phyloP scores from a whole-genome alignment of 225 moss, liverwort and hornwort species.

The Marchantia polymorpha region DNA sequence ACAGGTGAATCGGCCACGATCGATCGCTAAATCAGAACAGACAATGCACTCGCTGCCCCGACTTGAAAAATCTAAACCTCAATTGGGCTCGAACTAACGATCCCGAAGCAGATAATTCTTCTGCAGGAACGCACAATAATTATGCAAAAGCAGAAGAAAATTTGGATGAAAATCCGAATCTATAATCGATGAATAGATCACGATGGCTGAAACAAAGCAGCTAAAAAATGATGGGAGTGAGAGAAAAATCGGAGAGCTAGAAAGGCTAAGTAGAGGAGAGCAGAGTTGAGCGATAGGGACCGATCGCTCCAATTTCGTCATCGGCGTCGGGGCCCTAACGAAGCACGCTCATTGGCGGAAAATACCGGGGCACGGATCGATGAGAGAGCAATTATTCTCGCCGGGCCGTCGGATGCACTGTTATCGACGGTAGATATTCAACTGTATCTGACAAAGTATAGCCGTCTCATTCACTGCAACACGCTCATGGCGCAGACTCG shows the following conservation, averaged over 20 bases:
- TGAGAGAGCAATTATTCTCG: neutral
- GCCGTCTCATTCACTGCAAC: too few species aligned
- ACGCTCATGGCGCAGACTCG: too few species aligned
- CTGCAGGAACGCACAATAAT: conserved; percentile 13
- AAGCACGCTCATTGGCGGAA: conserved; percentile 40
- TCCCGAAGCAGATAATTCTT: neutral
- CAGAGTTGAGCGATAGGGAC: conserved; percentile 19
- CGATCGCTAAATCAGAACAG: neutral
- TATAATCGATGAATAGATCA: neutral
- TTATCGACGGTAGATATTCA: conserved; percentile 29
- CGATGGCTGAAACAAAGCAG: neutral
- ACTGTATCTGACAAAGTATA: too few species aligned
- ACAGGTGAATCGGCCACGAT: conserved; percentile 1
- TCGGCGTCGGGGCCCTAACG: conserved; percentile 25
- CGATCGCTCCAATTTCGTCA: conserved; percentile 24
- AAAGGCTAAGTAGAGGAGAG: conserved; percentile 42
- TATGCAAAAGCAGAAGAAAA: conserved; percentile 3
- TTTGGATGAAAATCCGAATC: neutral
- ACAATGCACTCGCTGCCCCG: neutral
- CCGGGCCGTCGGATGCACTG: conserved; percentile 29
- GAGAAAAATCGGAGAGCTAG: conserved; percentile 20
- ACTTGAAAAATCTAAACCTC: neutral
- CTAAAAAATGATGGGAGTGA: conserved; percentile 26
- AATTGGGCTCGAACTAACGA: neutral
- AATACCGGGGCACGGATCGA: conserved; percentile 46